Evolutionary conservation across 1,139 yeast genomes (phyloP).

Genomic region (Yamadazyma membranifaciens): DNA sequence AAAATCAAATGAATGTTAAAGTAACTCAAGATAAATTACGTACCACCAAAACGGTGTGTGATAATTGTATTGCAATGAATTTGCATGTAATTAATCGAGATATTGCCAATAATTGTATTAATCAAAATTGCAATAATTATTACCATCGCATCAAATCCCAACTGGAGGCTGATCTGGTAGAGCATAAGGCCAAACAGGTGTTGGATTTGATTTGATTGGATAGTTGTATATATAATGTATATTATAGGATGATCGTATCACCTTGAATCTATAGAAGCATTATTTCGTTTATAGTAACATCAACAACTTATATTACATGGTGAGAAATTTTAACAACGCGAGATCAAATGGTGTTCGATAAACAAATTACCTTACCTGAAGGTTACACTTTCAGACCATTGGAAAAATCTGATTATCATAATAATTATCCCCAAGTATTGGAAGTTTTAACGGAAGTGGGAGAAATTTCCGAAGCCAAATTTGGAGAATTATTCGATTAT

Average conservation of each 20-base stretch:
- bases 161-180: constrained; percentile 1
- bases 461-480: constrained; percentile 41
- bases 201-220: constrained; percentile 2
- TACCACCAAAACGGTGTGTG: constrained; percentile 22
- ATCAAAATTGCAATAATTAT: constrained; percentile 29
- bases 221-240: not conserved
- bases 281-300: not conserved
- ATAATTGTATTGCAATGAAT: constrained; percentile 23
- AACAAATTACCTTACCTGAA: constrained; percentile 34
- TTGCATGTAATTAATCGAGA: constrained; percentile 16
- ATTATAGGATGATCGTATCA: not conserved
- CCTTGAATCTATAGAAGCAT: not conserved
- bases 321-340: not conserved
- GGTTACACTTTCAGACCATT: constrained; percentile 56
- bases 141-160: constrained; percentile 11
- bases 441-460: constrained; percentile 67
- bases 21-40: constrained; percentile 14
- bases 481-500: constrained; percentile 39
- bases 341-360: constrained; percentile 10
- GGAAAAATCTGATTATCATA: constrained; percentile 41
- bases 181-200: not conserved
- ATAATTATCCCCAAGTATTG: constrained; percentile 51
- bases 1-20: constrained; percentile 18
- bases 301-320: not conserved
- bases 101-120: constrained; percentile 23